These are phyloP conservation scores for Diatrype stigma DNA, from an alignment of 2,329 filamentous ascomycete genomes.

Conservation along the genomic window DNA sequence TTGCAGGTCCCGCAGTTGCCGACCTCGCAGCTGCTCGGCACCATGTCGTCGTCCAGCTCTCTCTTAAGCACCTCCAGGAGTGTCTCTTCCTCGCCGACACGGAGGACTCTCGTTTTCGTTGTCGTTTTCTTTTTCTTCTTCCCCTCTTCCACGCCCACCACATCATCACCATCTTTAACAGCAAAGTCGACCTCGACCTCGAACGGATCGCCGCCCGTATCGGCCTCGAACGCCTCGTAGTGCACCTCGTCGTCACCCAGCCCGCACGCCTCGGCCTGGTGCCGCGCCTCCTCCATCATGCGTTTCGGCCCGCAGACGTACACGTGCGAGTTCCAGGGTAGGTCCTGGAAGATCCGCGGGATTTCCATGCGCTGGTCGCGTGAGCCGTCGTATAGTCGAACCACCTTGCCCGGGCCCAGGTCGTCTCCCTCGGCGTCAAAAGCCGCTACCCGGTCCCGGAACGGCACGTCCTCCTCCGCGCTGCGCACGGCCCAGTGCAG, in stretches of 20 bases:
- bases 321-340: constrained; percentile 52
- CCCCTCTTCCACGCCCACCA: constrained; percentile 11
- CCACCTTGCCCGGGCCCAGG: constrained; percentile 20
- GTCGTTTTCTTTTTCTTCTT: background rate
- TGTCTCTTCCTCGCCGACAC: constrained; percentile 45
- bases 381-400: constrained; percentile 49
- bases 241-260: constrained; percentile 51
- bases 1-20: constrained; percentile 53
- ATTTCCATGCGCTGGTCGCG: constrained; percentile 51
- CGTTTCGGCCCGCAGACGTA: constrained; percentile 58
- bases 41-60: constrained; percentile 34
- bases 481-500: constrained; percentile 58
- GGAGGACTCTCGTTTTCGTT: constrained; percentile 35
- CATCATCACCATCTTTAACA: too few species aligned
- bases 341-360: constrained; percentile 35
- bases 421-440: constrained; percentile 10
- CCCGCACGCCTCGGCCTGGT: constrained; percentile 35
- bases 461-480: constrained; percentile 51
- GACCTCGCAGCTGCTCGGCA: constrained; percentile 48
- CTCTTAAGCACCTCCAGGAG: constrained; percentile 44
- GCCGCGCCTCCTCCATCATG: constrained; percentile 50
- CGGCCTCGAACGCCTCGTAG: constrained; percentile 55
- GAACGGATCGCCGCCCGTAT: constrained; percentile 55
- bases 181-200: constrained; percentile 42
- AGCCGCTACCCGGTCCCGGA: constrained; percentile 43